Evolutionary conservation across 2,329 filamentous ascomycete species (phyloP), one percentile per base, ranked within the genome.

Genomic region (Botryotinia globosa): DNA sequence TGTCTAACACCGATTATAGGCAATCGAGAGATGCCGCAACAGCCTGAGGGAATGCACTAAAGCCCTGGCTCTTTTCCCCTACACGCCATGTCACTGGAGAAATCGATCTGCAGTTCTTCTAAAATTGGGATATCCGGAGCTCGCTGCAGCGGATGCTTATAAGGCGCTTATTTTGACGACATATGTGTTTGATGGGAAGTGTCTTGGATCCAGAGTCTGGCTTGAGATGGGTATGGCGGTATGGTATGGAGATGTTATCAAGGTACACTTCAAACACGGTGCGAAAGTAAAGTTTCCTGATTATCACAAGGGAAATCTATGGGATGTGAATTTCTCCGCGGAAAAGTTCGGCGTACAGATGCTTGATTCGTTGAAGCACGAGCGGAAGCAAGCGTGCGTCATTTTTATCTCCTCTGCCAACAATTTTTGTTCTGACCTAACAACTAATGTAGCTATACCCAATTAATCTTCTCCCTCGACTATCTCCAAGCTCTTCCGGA

Each of bases 131-230:
- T 75, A 61, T 48, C 71, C 73, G 9, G 73, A 75, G 45, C 73
- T 75, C 4, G 71, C 67, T 3, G 73, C 73, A n/a, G 29, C 58
- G 8, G 73, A 74, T 73, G 71, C 74, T 37, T 74, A 73, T 54
- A 75, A 74, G 32, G 64, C 71, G 1, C 67, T 74, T n/a, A 0
- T 74, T 42, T 56, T 74, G 16, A 72, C 29, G n/a, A 51, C 45
- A 29, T 51, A 64, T 37, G 67, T 51, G 2, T 44, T 74, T n/a
- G 64, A 68, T 45, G 72, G 74, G 8, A 48, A 25, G 1, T 5
- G 0, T 34, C 44, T 51, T 0, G 29, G 32, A 2, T 66, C 44
- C 2, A 66, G 32, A 22, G 44, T 51, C 3, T 66, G 64, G 45
- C 25, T 54, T 1, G 29, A 37, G 25, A 51, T 66, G 64, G 44